phyloP scores from a whole-genome alignment of 352 stramenopile genomes.

The Phytophthora ohioensis region DNA sequence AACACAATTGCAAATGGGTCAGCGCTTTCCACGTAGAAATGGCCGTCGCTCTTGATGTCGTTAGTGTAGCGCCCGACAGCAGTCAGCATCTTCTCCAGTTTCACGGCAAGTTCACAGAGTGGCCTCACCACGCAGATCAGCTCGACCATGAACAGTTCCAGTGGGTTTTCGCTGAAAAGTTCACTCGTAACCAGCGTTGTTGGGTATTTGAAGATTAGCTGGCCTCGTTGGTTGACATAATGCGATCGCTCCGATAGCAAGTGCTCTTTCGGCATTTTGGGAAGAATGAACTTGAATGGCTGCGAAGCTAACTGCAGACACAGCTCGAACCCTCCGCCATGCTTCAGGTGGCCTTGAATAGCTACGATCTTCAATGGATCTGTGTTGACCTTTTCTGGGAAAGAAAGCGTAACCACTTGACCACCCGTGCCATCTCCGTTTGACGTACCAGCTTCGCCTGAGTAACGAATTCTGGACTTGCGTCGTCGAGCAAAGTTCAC shows the following conservation, averaged over 20 bases:
- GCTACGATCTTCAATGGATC: constrained; percentile 80
- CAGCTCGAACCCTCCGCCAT: constrained; percentile 80
- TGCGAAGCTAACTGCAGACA: constrained; percentile 69
- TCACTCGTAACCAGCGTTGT: constrained; percentile 71
- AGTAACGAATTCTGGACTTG: constrained; percentile 87
- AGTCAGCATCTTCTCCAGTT: constrained; percentile 79
- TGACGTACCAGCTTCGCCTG: constrained; percentile 72
- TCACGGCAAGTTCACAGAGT: constrained; percentile 84
- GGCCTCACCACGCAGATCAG: constrained; percentile 88
- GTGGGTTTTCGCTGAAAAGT: constrained; percentile 81
- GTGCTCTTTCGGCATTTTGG: constrained; percentile 64
- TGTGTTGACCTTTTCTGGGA: constrained; percentile 87
- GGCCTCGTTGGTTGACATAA: constrained; percentile 76
- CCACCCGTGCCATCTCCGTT: constrained; percentile 66
- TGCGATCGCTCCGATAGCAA: constrained; percentile 71
- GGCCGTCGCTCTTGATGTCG: constrained; percentile 68
- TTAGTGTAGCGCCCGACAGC: constrained; percentile 79
- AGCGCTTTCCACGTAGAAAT: constrained; percentile 87
- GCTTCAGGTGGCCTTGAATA: constrained; percentile 85
- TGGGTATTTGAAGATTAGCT: constrained; percentile 88
- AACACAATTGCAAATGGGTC: constrained; percentile 88
- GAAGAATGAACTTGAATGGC: constrained; percentile 78
- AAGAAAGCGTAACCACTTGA: constrained; percentile 89
- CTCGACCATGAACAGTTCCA: constrained; percentile 90
- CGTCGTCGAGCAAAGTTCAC: constrained; percentile 88